Percentiles rank a stretch among this genome's conserved stretches.
These are phyloP conservation scores for Zygosaccharomyces lentus DNA, from an alignment of 805 yeast species.

Conservation along the genomic window DNA sequence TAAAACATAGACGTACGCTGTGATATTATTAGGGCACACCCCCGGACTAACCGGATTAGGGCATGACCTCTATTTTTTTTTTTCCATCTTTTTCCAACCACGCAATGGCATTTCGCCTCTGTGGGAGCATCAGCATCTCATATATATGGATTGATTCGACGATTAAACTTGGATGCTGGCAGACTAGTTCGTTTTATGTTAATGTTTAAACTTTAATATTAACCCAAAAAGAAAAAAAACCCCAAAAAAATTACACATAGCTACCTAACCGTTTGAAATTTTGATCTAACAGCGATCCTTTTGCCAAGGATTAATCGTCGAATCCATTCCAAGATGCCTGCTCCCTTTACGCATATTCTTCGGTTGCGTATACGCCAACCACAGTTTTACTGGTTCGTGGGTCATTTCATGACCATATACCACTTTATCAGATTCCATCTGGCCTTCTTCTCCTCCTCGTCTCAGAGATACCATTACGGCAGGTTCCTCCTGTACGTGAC, in stretches of 20 bases:
- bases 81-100: slow-evolving; percentile 1
- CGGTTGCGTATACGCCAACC: slow-evolving; percentile 39
- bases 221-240: too few relatives aligned
- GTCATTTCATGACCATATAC: slow-evolving; percentile 49
- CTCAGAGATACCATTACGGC: slow-evolving; percentile 38
- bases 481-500: slow-evolving; percentile 48
- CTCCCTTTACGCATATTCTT: slow-evolving; percentile 22
- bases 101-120: not conserved
- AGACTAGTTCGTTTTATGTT: too few relatives aligned
- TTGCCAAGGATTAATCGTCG: not conserved
- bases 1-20: not conserved
- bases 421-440: slow-evolving; percentile 39
- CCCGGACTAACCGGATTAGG: not conserved
- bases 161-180: too few relatives aligned
- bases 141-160: too few relatives aligned
- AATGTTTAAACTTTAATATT: too few relatives aligned
- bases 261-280: too few relatives aligned
- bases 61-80: not conserved
- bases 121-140: too few relatives aligned
- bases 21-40: not conserved
- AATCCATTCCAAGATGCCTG: slow-evolving; percentile 5
- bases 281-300: not conserved
- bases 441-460: slow-evolving; percentile 40
- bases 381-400: slow-evolving; percentile 68
- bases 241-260: too few relatives aligned